phyloP scores from a whole-genome alignment of 2,329 filamentous ascomycete species.

The Penicillium sp. region DNA sequence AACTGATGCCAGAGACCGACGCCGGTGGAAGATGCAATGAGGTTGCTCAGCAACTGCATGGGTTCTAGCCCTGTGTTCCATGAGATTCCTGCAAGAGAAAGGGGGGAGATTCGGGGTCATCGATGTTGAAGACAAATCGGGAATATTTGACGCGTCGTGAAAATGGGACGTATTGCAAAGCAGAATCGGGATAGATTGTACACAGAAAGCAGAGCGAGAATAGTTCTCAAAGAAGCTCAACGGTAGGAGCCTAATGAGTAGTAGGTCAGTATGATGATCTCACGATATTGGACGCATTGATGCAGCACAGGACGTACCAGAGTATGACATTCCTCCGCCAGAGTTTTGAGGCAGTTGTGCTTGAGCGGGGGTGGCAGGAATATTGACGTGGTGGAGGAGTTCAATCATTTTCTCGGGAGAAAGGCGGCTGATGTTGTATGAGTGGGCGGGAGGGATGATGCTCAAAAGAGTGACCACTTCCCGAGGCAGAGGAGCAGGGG shows the following conservation, averaged over 20 bases:
- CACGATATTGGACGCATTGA: not conserved
- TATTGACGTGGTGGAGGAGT: constrained; percentile 67
- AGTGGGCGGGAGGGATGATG: constrained; percentile 71
- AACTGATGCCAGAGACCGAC: constrained; percentile 7
- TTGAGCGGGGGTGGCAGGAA: constrained; percentile 58
- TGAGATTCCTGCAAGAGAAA: constrained; percentile 2
- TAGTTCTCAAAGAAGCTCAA: constrained; percentile 3
- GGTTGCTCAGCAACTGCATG: constrained; percentile 1
- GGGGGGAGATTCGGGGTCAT: constrained; percentile 1
- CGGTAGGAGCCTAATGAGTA: constrained; percentile 19
- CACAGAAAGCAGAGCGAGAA: constrained; percentile 6
- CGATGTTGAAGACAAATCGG: constrained; percentile 15
- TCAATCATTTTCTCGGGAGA: constrained; percentile 70
- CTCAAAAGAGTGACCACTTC: constrained; percentile 64
- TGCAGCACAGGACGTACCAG: constrained; percentile 30
- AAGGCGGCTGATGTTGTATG: constrained; percentile 72
- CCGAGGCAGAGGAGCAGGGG: constrained; percentile 70
- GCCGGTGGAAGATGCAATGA: constrained; percentile 12
- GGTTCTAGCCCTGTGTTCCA: constrained; percentile 8
- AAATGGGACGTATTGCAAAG: constrained; percentile 11
- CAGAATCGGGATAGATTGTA: constrained; percentile 7
- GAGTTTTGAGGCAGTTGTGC: constrained; percentile 37
- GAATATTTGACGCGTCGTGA: constrained; percentile 15
- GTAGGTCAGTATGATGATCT: not conserved
- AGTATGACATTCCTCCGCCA: constrained; percentile 35